Evolutionary conservation across 2,329 filamentous ascomycete species (phyloP).

Genomic region (Talaromyces sp.): DNA sequence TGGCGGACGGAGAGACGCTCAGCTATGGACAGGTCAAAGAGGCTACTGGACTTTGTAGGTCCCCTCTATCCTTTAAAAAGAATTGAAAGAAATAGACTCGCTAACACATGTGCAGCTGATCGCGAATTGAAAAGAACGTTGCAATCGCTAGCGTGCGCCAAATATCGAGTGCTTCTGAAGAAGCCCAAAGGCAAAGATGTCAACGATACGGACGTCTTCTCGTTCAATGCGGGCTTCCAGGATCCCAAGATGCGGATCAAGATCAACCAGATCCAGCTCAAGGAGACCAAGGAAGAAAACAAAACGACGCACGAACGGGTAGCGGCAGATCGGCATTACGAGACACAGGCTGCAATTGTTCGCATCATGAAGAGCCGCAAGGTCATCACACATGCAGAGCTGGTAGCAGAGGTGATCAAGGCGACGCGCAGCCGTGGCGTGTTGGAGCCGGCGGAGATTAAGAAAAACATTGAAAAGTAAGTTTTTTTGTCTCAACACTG

Average conservation of each 20-base stretch:
- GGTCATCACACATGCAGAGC: conserved; percentile 74
- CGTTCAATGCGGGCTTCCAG: conserved; percentile 68
- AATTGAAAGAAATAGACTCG: conserved; percentile 1
- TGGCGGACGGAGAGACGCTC: conserved; percentile 57
- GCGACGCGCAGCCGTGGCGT: conserved; percentile 82
- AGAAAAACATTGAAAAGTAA: conserved; percentile 92
- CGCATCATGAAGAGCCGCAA: conserved; percentile 95
- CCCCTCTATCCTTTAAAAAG: neutral
- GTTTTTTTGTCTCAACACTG: conserved; percentile 31
- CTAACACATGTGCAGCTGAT: conserved; percentile 48
- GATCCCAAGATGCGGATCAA: conserved; percentile 87
- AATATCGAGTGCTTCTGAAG: conserved; percentile 76
- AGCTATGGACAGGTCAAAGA: conserved; percentile 70
- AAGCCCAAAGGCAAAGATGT: conserved; percentile 80
- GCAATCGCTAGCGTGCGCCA: conserved; percentile 90
- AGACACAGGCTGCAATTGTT: conserved; percentile 95
- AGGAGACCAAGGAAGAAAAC: conserved; percentile 93
- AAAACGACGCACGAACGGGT: conserved; percentile 89
- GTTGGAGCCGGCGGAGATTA: conserved; percentile 80
- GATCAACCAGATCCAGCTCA: conserved; percentile 97
- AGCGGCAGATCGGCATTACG: conserved; percentile 82
- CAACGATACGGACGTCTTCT: conserved; percentile 71
- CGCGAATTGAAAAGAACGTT: conserved; percentile 81
- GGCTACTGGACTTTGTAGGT: conserved; percentile 64
- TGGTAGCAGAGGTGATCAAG: conserved; percentile 87